These are phyloP conservation scores for Candolleomyces efflorescens DNA, from an alignment of 768 basidiomycete genomes.

Conservation along the genomic window DNA sequence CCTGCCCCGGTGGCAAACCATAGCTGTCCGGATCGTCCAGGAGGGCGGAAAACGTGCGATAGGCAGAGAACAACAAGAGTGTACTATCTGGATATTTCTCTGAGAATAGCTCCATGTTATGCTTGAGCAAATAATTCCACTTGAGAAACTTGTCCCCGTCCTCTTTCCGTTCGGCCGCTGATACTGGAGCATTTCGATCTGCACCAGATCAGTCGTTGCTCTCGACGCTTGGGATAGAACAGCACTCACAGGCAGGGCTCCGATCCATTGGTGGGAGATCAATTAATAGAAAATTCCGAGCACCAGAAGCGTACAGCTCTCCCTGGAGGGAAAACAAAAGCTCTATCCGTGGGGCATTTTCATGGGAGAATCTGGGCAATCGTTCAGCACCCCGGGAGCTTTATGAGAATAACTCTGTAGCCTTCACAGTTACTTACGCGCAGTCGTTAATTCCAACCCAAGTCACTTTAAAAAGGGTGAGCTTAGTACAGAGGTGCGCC, in stretches of 20 bases:
- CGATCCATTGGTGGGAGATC: conserved; percentile 54
- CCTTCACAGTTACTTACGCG: conserved; percentile 31
- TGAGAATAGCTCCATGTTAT: conserved; percentile 31
- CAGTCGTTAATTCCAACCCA: conserved; percentile 71
- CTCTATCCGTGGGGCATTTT: conserved; percentile 22
- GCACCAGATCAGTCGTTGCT: background rate
- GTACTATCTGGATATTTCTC: conserved; percentile 39
- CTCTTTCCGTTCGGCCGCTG: background rate
- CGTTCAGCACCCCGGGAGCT: background rate
- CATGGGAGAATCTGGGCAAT: conserved; percentile 13
- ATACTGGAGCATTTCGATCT: background rate
- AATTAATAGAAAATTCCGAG: conserved; percentile 54
- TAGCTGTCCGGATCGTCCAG: conserved; percentile 40
- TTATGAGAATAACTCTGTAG: background rate
- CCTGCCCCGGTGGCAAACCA: conserved; percentile 34
- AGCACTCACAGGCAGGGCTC: conserved; percentile 37
- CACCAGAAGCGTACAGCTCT: conserved; percentile 43
- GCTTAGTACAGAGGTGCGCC: background rate
- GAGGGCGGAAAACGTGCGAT: conserved; percentile 39
- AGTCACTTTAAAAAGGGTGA: conserved; percentile 35
- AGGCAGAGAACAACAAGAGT: conserved; percentile 46
- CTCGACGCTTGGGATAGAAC: background rate
- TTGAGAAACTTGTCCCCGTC: conserved; percentile 9
- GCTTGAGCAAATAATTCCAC: conserved; percentile 45
- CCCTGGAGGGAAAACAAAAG: conserved; percentile 43